Percentiles rank a stretch among this genome's conserved stretches.
Evolutionary conservation across 2,329 filamentous ascomycete species (phyloP).

Genomic region (Sporothrix globosa): DNA sequence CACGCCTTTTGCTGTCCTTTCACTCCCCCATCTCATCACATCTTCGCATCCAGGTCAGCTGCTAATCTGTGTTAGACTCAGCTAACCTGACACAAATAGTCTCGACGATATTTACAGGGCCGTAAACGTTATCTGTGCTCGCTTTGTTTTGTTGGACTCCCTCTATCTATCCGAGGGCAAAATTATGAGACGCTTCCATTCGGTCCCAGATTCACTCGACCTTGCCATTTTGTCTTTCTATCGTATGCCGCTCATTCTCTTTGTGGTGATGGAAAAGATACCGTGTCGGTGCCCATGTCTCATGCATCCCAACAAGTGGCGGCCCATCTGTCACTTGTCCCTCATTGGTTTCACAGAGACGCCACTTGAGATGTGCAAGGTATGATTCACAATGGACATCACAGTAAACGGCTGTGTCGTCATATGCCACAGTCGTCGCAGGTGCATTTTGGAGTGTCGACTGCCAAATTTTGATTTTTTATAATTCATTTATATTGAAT

Average conservation of each 20-base stretch:
- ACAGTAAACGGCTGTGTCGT: not conserved
- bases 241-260: not conserved
- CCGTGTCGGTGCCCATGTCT: not conserved
- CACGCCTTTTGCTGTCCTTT: not conserved
- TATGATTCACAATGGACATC: not conserved
- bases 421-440: not conserved
- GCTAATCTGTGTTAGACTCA: not conserved
- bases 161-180: not conserved
- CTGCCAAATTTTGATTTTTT: constrained; percentile 1
- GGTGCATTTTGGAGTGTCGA: not conserved
- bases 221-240: not conserved
- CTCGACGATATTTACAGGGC: not conserved
- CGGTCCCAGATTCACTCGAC: not conserved
- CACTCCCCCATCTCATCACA: not conserved
- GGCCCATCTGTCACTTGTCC: not conserved
- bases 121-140: no score
- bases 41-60: constrained; percentile 5
- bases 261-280: not conserved
- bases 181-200: not conserved
- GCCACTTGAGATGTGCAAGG: not conserved
- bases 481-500: not conserved
- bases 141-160: not conserved
- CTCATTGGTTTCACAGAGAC: not conserved
- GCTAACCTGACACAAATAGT: not conserved
- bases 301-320: not conserved